phyloP scores from a whole-genome alignment of 768 basidiomycete species.

The Psilocybe subaeruginosa region DNA sequence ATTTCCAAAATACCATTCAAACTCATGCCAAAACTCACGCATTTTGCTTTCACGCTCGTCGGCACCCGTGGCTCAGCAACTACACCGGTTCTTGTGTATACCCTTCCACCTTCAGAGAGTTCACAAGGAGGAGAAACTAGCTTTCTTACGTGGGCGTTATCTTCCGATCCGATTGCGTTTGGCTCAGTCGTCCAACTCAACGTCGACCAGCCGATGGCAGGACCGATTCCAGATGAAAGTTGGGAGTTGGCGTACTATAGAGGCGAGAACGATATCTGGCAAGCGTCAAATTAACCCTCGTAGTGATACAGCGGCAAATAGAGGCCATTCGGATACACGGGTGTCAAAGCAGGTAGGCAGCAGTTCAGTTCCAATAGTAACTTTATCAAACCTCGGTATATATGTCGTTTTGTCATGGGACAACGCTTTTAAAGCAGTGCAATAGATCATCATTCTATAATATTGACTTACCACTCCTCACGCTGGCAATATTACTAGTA shows the following conservation, averaged over 20 bases:
- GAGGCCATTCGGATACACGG: background rate
- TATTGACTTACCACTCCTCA: too few species aligned
- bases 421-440: too few species aligned
- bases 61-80: conserved; percentile 4
- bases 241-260: conserved; percentile 27
- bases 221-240: conserved; percentile 5
- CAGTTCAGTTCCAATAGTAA: too few species aligned
- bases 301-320: background rate
- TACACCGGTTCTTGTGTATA: conserved; percentile 21
- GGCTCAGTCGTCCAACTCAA: conserved; percentile 20
- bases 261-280: conserved; percentile 11
- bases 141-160: conserved; percentile 26
- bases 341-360: too few species aligned
- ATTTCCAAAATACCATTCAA: conserved; percentile 32
- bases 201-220: background rate
- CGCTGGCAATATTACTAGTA: too few species aligned
- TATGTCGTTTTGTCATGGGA: too few species aligned
- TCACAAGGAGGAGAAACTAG: conserved; percentile 4
- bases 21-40: conserved; percentile 32
- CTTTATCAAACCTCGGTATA: too few species aligned
- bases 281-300: background rate
- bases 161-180: conserved; percentile 23
- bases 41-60: conserved; percentile 35
- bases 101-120: background rate
- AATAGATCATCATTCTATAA: too few species aligned